These are phyloP conservation scores for Ceratopteris richardii DNA, from an alignment of 75 land plant genomes.

Conservation along the genomic window DNA sequence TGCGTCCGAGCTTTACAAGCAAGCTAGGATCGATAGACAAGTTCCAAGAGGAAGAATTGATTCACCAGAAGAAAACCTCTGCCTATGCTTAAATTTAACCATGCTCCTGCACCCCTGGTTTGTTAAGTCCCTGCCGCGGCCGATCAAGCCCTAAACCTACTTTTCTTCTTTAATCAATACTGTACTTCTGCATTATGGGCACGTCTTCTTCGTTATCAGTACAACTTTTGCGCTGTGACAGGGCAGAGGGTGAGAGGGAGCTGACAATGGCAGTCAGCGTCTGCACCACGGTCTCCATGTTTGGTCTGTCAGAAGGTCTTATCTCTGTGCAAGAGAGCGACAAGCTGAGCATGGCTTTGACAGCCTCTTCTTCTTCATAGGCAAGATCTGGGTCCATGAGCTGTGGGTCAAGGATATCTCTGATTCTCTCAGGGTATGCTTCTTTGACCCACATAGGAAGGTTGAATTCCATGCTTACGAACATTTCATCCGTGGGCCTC, in stretches of 20 bases:
- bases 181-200: no score
- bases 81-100: no score
- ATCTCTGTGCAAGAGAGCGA: slow-evolving; percentile 62
- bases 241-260: not conserved
- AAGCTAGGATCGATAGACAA: no score
- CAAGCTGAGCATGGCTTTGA: slow-evolving; percentile 42
- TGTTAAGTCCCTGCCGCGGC: no score
- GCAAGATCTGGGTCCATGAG: slow-evolving; percentile 21
- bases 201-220: no score
- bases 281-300: slow-evolving; percentile 71
- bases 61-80: no score
- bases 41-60: no score
- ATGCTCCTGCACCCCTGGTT: no score
- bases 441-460: slow-evolving; percentile 72
- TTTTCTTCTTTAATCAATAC: no score
- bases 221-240: not conserved
- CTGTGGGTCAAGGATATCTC: slow-evolving; percentile 53
- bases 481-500: slow-evolving; percentile 42
- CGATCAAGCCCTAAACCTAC: no score
- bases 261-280: slow-evolving; percentile 20
- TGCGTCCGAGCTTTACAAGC: no score
- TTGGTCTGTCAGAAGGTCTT: slow-evolving; percentile 60
- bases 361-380: slow-evolving; percentile 36
- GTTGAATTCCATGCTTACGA: slow-evolving; percentile 9
- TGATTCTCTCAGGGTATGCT: slow-evolving; percentile 35